Base-by-base conservation (phyloP, 75 land plant genomes). In the Azolla pinnata region DNA sequence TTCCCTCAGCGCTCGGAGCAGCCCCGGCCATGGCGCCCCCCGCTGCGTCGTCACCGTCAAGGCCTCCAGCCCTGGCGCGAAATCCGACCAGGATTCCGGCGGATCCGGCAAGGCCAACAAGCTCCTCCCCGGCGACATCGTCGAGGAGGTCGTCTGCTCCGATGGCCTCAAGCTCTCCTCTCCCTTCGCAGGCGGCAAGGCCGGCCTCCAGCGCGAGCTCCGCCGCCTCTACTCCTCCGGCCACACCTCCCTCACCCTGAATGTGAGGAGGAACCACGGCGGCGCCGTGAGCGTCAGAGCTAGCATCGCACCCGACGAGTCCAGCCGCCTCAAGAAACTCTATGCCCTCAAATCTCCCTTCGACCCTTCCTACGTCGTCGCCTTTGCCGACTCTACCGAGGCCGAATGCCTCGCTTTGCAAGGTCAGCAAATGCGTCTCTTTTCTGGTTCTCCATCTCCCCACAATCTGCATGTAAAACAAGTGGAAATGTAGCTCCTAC, bases 321-420 rank as follows among this genome's bases (percentile, higher is more conserved):
- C 73, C 3, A 17, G 62, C 21, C 32, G 62, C 1, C 58, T 56
- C 24, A 71, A 71, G 20, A 63, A 63, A 56, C 68, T 57, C 34
- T 83, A 83, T 61, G 47, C 77, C 56, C 44, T 83, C 35, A 66
- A 83, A 27, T 62, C 83, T 14, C 70, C 80, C 56, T 52, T 33
- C 31, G 86, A 83, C 60, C 86, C 83, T 8, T 76, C 76, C 58
- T 80, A 83, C 62, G 83, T 76, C 34, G 80, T 80, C 27, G 71
- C 69, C 8, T 83, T 83, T 59, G 54, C 61, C 33, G 86, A 83
- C 67, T 69, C 77, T 33, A 70, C 71, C 23, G 80, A 80, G 53
- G 35, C 55, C 31, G 86, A 80, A 40, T 83, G 86, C 83, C 27
- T 65, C 42, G 75, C 62, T 0, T 50, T 83, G 35, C 80, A 80